Conservation (phyloP, 2,329 filamentous ascomycete species). For the Trichoderma sp. region DNA sequence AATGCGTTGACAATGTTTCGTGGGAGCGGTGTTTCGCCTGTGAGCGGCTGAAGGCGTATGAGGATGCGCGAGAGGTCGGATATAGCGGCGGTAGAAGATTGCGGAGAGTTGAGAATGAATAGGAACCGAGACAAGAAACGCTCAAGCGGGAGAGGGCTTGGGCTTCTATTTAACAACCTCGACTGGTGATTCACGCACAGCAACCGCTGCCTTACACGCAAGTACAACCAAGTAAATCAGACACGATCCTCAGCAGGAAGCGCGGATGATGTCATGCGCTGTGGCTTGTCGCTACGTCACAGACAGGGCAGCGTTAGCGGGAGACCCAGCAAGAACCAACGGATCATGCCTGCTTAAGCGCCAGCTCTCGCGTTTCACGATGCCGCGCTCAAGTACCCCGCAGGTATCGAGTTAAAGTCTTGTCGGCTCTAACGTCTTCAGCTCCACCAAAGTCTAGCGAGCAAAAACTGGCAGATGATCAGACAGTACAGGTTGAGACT, state of each 20-base stretch:
- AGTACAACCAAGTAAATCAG: background rate
- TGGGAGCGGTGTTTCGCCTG: background rate
- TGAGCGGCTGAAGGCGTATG: background rate
- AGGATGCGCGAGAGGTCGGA: background rate
- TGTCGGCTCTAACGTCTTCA: background rate
- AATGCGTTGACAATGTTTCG: constrained; percentile 1
- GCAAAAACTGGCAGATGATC: constrained; percentile 15
- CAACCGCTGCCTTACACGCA: background rate
- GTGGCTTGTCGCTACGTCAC: constrained; percentile 26
- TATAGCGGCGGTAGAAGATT: background rate
- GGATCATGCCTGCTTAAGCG: constrained; percentile 3
- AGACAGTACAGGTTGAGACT: background rate
- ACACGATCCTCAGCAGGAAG: background rate
- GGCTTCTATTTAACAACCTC: background rate
- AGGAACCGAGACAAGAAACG: background rate
- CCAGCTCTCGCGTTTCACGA: constrained; percentile 15
- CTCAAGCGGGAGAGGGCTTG: constrained; percentile 1
- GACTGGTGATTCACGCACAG: background rate
- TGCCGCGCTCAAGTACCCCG: background rate
- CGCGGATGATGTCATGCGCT: constrained; percentile 26
- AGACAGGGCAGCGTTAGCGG: constrained; percentile 2
- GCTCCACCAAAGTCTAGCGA: constrained; percentile 3
- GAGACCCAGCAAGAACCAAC: constrained; percentile 16
- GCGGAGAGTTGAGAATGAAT: background rate
- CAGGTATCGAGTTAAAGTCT: background rate